Evolutionary conservation across 345 rosid species (phyloP), one percentile per base, ranked within the genome.

Genomic region (Acer yangbiense): DNA sequence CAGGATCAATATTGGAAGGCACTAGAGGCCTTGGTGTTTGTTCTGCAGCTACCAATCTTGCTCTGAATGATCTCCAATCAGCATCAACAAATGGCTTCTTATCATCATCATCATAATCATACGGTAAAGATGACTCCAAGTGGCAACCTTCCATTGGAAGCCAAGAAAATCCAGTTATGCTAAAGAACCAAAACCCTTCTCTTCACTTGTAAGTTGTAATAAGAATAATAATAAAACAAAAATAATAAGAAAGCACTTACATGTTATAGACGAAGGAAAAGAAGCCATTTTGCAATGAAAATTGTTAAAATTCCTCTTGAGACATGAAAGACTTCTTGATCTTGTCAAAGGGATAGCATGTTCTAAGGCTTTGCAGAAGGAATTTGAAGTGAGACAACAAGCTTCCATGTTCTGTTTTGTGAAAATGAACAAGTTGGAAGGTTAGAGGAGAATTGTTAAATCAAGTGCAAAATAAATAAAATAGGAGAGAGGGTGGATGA

Each of bases 11-110:
- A 43, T 7, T 70, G 32, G 90, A 84, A 7, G 86, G 71, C 68
- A 78, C 87, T 64, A 58, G 83, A 0, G 83, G 82, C 46, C 78
- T 80, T 18, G 76, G 71, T 46, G 80, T 82, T 73, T 81, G 77
- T 60, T 92, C 97, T 21, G 76, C 82, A 0, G 90, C 93, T 6
- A 95, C 98, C 13, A 93, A 78, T 68, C 89, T 87, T 52, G 99
- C 99, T 71, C 98, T 86, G 70, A 92, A 90, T 17, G 89, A 83
- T 55, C 95, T 85, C 99, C 99, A 92, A 65, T 92, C 96, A 43
- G 84, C 76, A 27, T 83, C 86, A 68, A 72, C 35, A 63, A n/a
- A 68, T 73, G 83, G 83, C 9, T 80, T 86, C 73, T 46, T 79
- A 44, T 44, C 48, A 44, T 44, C 48, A 13, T 81, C 82, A 29